Evolutionary conservation across 768 basidiomycete species (phyloP).

Genomic region (Stropharia rugosoannulata): DNA sequence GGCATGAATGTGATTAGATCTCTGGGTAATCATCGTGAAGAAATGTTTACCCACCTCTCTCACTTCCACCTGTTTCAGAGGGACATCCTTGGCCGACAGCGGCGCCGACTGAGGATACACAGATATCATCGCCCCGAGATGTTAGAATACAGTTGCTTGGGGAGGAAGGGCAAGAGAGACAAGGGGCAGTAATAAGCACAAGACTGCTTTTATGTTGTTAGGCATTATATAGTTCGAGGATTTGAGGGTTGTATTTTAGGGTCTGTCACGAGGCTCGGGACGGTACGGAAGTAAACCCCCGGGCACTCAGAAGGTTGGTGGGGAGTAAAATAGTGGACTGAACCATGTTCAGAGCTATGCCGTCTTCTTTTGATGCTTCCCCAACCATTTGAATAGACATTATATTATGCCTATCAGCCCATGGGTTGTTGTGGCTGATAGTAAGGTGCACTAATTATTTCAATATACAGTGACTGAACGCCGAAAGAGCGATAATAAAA

Average conservation of each 20-base stretch:
- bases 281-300: slow-evolving; percentile 28
- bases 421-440: too few species aligned
- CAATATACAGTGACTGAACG: too few species aligned
- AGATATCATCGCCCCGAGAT: slow-evolving; percentile 22
- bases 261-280: slow-evolving; percentile 29
- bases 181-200: slow-evolving; percentile 21
- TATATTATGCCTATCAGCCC: too few species aligned
- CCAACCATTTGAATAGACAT: too few species aligned
- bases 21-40: not conserved
- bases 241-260: slow-evolving; percentile 16
- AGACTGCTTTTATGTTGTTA: slow-evolving; percentile 21
- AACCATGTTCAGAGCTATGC: not conserved
- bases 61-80: slow-evolving; percentile 12
- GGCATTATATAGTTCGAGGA: slow-evolving; percentile 11
- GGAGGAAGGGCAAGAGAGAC: not conserved
- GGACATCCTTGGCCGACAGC: slow-evolving; percentile 10
- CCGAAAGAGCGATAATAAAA: not conserved
- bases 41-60: not conserved
- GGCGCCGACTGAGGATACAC: slow-evolving; percentile 19
- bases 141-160: not conserved
- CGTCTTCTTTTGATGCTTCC: too few species aligned
- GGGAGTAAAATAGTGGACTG: not conserved
- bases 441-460: too few species aligned
- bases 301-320: slow-evolving; percentile 13
- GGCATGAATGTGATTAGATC: not conserved